phyloP scores from a whole-genome alignment of 208 protist species.

The Leptomonas seymouri region DNA sequence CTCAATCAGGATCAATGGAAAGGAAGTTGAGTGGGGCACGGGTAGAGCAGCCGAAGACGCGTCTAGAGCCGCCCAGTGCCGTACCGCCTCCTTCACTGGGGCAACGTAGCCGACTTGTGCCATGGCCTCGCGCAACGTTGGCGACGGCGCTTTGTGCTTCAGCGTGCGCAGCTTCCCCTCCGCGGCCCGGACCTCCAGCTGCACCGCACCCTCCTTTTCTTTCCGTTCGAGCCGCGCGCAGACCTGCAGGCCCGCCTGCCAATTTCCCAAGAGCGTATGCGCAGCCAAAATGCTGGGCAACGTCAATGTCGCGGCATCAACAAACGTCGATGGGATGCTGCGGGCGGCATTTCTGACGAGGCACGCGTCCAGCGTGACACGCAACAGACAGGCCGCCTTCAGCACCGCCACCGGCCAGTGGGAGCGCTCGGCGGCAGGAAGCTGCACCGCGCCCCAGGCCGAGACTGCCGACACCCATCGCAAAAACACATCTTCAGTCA shows the following conservation, averaged over 20 bases:
- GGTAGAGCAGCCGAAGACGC: not conserved
- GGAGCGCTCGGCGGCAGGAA: constrained; percentile 26
- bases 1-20: constrained; percentile 21
- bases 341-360: constrained; percentile 4
- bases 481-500: constrained; percentile 26
- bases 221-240: constrained; percentile 33
- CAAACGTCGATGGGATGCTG: constrained; percentile 17
- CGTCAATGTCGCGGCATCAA: constrained; percentile 13
- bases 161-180: not conserved
- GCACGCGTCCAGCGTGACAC: constrained; percentile 27
- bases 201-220: not conserved
- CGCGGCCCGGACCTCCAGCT: not conserved
- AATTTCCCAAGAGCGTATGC: constrained; percentile 36
- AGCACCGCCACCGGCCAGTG: constrained; percentile 39
- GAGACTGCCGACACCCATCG: constrained; percentile 17
- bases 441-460: constrained; percentile 29
- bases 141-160: constrained; percentile 7
- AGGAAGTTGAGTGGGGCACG: not conserved
- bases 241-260: constrained; percentile 29
- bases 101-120: constrained; percentile 32
- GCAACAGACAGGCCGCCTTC: constrained; percentile 19
- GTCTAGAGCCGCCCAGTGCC: constrained; percentile 22
- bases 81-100: constrained; percentile 7
- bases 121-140: constrained; percentile 30
- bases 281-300: constrained; percentile 22